Evolutionary conservation across 306 rosid genomes (phyloP), one percentile per base, ranked within the genome.

Genomic region (Citrullus mucosospermus): DNA sequence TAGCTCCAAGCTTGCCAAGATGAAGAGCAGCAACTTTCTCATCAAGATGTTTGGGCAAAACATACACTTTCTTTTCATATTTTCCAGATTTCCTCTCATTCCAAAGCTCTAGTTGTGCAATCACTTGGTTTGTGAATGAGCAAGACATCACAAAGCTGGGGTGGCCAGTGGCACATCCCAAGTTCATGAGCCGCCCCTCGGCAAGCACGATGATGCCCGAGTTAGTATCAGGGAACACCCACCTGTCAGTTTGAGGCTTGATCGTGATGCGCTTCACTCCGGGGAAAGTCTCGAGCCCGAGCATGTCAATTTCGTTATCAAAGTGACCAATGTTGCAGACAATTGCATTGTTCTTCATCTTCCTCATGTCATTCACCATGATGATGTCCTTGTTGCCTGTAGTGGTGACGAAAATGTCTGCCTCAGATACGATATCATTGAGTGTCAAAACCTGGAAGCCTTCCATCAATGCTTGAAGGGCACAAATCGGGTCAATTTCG

Each of bases 101-200:
- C 99, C 99, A 95, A 57, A 95, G 81, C 86, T 95, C 99, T 53
- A 95, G 91, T 76, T 95, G 99, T 38, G 99, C 99, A 78, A 95
- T 95, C 51, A 95, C 97, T 59, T 95, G 99, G 87, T 95, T 95
- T 14, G 99, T 92, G 90, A 95, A 95, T 6, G 99, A 95, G 81
- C 99, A 95, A 6, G 99, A 95, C 99, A 95, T 95, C 76, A 95
- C 99, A 25, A 95, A 95, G 83, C 99, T 95, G 0, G 99, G 99
- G 89, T 95, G 99, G 1, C 99, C 99, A 0, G 99, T 95, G 68
- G 99, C 99, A 72, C 99, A 95, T 9, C 99, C 99, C 89, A 95
- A 81, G 92, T 95, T 95, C 99, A 95, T 95, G 80, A 95, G 84
- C 61, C 99, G 91, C 6, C 97, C 99, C 88, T 95, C 99, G 0